Evolutionary conservation across 768 basidiomycete species (phyloP), one percentile per base, ranked within the genome.

Genomic region (Pleurotus citrinopileatus): DNA sequence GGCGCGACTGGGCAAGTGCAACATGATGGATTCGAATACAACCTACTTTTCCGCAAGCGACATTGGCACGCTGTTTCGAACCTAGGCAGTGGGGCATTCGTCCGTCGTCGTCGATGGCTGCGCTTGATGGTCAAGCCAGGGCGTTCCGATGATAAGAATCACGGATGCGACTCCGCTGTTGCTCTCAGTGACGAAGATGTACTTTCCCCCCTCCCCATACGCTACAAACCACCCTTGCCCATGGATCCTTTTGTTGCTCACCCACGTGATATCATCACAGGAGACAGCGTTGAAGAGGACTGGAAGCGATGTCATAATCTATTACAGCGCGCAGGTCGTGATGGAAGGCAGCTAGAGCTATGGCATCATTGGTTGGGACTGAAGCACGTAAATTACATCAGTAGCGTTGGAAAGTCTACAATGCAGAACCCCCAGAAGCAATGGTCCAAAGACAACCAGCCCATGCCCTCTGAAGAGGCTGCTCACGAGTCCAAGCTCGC

Each of bases 1-100:
- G 80, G 83, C 25, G 83, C 88, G 59, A 72, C 73, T 20, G 87
- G 88, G 47, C 80, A 86, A 60, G 86, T 91, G 2, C 87, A 91
- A 60, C 79, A 87, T 59, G 89, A 91, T 60, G 90, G 90, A 48
- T 93, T 91, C 60, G 88, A 93, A 67, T 93, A 92, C 69, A 92
- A 91, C 64, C 90, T 86, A 82, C 65, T 73, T 56, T 94, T 93
- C 60, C 81, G 87, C 15, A 67, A 71, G 28, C 76, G 79, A 45
- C 67, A 82, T 44, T 94, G 91, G 91, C 77, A 80, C 15, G 71
- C 87, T 0, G 70, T 78, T 48, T 74, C 84, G 1, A 87, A 89
- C 7, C 62, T 86, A 38, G 82, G 82, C 63, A 69, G 80, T 5
- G 87, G 87, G 28, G 86, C 85, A 3, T 90, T 80, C 79, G 91